Conservation (phyloP, 2,329 filamentous ascomycete species). For the Neoarthrinium moseri region DNA sequence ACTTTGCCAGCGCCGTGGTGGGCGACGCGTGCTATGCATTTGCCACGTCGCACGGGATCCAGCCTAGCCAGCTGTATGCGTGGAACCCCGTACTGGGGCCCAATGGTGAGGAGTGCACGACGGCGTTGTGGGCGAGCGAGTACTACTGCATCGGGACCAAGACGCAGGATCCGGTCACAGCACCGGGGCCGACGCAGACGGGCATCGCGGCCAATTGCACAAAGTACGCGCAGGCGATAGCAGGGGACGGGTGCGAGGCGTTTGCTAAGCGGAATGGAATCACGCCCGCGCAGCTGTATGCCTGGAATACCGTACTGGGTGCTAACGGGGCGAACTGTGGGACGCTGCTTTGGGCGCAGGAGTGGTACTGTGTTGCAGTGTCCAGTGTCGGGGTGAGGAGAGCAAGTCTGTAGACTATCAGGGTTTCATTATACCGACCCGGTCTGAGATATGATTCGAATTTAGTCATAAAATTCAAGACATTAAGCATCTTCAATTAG, state of each 20-base stretch:
- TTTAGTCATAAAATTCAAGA: too few species aligned
- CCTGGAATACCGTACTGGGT: conserved; percentile 17
- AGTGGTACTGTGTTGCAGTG: conserved; percentile 23
- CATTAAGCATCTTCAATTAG: too few species aligned
- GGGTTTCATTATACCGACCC: too few species aligned
- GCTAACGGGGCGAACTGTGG: conserved; percentile 21
- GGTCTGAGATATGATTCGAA: too few species aligned
- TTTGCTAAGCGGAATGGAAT: conserved; percentile 6
- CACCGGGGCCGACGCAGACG: conserved; percentile 24
- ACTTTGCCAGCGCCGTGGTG: not conserved
- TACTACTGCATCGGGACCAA: conserved; percentile 8
- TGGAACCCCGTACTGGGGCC: conserved; percentile 12
- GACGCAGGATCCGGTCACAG: conserved; percentile 4
- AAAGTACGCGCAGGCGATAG: conserved; percentile 20
- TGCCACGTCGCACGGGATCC: not conserved
- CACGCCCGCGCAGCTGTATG: conserved; percentile 4
- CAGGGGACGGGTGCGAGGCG: conserved; percentile 20
- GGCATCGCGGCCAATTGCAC: conserved; percentile 24
- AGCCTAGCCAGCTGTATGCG: not conserved
- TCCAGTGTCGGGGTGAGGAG: not conserved
- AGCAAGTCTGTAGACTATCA: too few species aligned
- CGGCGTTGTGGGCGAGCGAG: conserved; percentile 12
- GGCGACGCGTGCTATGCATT: conserved; percentile 5
- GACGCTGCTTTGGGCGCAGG: conserved; percentile 18
- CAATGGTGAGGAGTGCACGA: conserved; percentile 6